Percentiles rank a stretch among this genome's conserved stretches.
Evolutionary conservation across 1,284 basidiomycete species (phyloP).

Genomic region (Ceratobasidium papillatum): DNA sequence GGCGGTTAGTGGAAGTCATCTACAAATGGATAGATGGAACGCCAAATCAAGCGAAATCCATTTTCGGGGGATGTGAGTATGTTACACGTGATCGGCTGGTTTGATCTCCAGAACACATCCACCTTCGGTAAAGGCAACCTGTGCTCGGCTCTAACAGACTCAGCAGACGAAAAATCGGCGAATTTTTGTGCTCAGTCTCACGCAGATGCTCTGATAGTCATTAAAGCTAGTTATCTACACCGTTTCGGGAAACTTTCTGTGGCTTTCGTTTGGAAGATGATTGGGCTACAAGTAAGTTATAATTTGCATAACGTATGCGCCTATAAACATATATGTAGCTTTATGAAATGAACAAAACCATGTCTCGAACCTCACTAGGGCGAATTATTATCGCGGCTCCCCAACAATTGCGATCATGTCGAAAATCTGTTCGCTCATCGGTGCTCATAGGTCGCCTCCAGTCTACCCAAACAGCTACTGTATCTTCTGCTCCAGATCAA

Average conservation of each 20-base stretch:
- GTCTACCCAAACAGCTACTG: slow-evolving; percentile 6
- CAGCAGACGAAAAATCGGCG: no score
- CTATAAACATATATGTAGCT: not conserved
- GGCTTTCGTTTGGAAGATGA: not conserved
- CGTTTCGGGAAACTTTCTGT: not conserved
- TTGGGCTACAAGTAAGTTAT: not conserved
- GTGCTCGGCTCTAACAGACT: no score
- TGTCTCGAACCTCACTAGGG: not conserved
- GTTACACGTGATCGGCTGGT: not conserved
- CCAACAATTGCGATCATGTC: not conserved
- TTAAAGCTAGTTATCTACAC: no score
- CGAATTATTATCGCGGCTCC: not conserved
- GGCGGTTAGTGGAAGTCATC: not conserved
- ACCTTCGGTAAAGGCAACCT: no score
- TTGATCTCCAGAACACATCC: no score
- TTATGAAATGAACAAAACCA: not conserved
- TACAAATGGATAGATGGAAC: not conserved
- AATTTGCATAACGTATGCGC: not conserved
- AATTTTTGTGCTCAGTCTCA: no score
- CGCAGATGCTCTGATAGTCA: no score
- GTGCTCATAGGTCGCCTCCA: not conserved
- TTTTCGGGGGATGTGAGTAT: not conserved
- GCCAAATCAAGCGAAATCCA: not conserved
- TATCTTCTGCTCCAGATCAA: not conserved
- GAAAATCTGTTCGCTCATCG: not conserved